phyloP scores from a whole-genome alignment of 768 basidiomycete species.

The Rhodosporidiobolus odoratus region DNA sequence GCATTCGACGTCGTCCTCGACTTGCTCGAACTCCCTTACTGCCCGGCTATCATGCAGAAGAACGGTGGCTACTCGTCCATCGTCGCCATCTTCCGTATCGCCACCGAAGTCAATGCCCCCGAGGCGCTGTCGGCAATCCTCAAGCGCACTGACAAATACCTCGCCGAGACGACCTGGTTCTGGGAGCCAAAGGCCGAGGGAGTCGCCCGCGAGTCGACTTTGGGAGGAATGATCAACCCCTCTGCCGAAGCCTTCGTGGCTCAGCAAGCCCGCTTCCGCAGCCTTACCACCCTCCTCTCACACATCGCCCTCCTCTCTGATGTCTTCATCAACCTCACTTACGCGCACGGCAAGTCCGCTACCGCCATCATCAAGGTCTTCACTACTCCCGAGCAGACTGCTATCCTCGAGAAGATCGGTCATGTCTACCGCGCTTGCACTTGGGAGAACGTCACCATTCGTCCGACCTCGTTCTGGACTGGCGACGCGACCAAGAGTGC shows the following conservation, averaged over 20 bases:
- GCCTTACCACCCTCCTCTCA: conserved; percentile 67
- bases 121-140: conserved; percentile 68
- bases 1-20: conserved; percentile 59
- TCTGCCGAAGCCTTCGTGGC: conserved; percentile 51
- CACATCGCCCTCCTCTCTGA: conserved; percentile 78
- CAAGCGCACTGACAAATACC: conserved; percentile 62
- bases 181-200: conserved; percentile 52
- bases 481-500: conserved; percentile 50
- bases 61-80: conserved; percentile 79
- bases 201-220: conserved; percentile 17
- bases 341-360: conserved; percentile 71
- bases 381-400: conserved; percentile 59
- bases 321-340: conserved; percentile 75
- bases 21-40: conserved; percentile 73
- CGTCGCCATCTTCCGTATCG: conserved; percentile 78
- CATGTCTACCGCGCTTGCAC: conserved; percentile 71
- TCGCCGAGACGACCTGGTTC: conserved; percentile 64
- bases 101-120: conserved; percentile 76
- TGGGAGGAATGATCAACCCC: conserved; percentile 20
- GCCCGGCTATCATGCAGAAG: conserved; percentile 82
- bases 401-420: conserved; percentile 68
- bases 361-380: conserved; percentile 69
- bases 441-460: conserved; percentile 77
- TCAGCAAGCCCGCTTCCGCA: conserved; percentile 64
- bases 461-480: conserved; percentile 49